A percentile compares a stretch with the other conserved stretches of the same genome.
Conservation (phyloP, 768 basidiomycete species). For the Leccinum imitatum region DNA sequence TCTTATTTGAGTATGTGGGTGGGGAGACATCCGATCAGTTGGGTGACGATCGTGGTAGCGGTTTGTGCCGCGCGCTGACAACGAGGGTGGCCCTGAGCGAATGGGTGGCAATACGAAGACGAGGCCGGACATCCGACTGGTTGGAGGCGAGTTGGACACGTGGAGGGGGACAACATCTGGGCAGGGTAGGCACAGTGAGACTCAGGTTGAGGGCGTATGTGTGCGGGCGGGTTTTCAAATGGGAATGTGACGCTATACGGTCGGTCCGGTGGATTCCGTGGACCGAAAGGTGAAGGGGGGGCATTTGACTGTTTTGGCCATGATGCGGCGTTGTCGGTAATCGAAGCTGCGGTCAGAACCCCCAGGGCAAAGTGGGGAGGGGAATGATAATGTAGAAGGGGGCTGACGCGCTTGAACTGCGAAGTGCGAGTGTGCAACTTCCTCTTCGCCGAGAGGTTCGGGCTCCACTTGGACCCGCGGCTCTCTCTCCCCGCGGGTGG, state of each 20-base stretch:
- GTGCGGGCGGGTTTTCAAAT: constrained; percentile 13
- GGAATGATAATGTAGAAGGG: neutral
- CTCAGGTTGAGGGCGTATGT: constrained; percentile 23
- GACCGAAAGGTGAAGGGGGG: neutral
- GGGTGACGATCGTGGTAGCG: constrained; percentile 7
- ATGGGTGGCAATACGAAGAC: constrained; percentile 4
- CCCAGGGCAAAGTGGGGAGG: neutral
- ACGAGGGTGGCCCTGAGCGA: constrained; percentile 20
- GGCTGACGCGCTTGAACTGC: neutral
- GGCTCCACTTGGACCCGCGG: neutral
- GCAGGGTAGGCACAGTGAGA: neutral
- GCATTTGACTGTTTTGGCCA: neutral
- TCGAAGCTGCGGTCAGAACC: neutral
- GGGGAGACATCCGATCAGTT: constrained; percentile 12
- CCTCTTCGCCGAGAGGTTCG: neutral
- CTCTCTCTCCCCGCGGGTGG: neutral
- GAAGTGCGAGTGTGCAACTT: neutral
- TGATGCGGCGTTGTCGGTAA: neutral
- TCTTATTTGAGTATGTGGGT: constrained; percentile 1
- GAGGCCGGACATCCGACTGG: constrained; percentile 5
- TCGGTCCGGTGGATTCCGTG: neutral
- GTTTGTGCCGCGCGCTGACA: constrained; percentile 22
- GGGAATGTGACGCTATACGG: neutral
- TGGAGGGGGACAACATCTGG: constrained; percentile 1
- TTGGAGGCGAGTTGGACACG: constrained; percentile 9